phyloP scores from a whole-genome alignment of 2,329 filamentous ascomycete genomes.

The Penicillium sp. region DNA sequence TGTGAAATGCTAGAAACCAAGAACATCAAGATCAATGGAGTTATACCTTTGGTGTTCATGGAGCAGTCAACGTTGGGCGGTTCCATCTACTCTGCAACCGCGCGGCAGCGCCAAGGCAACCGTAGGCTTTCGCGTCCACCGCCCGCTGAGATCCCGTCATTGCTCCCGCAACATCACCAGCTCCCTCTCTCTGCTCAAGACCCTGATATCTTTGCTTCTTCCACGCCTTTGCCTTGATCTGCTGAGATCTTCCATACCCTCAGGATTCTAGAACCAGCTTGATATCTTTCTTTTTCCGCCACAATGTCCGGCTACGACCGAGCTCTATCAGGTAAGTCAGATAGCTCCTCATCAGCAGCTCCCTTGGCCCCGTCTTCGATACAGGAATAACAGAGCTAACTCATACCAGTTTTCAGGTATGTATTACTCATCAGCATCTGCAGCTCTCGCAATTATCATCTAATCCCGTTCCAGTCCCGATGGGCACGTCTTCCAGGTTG shows the following conservation, averaged over 20 bases:
- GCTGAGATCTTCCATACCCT: neutral
- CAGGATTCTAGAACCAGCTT: neutral
- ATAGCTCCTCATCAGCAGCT: conserved; percentile 23
- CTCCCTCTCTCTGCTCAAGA: conserved; percentile 11
- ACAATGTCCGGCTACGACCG: conserved; percentile 92
- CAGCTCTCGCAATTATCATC: conserved; percentile 26
- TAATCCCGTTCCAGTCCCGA: conserved; percentile 74
- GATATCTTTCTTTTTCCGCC: conserved; percentile 10
- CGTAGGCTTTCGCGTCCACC: conserved; percentile 26
- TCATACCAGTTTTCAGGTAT: conserved; percentile 76
- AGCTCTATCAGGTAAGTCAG: conserved; percentile 87
- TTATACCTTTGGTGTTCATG: neutral
- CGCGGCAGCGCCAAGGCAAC: conserved; percentile 24
- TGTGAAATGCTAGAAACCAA: too few relatives aligned
- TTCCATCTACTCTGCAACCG: neutral
- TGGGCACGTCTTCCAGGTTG: conserved; percentile 99
- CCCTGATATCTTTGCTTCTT: conserved; percentile 9
- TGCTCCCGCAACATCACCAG: conserved; percentile 21
- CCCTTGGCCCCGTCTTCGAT: conserved; percentile 31
- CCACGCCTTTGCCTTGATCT: conserved; percentile 3
- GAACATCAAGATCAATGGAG: too few relatives aligned
- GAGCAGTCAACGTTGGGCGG: neutral
- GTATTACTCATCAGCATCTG: conserved; percentile 10
- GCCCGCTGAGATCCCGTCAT: conserved; percentile 26
- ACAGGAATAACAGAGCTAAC: conserved; percentile 41